Percentiles rank a stretch among this genome's conserved stretches.
Conservation (phyloP, 2,329 filamentous ascomycete species). For the Cucurbitaria berberidis region DNA sequence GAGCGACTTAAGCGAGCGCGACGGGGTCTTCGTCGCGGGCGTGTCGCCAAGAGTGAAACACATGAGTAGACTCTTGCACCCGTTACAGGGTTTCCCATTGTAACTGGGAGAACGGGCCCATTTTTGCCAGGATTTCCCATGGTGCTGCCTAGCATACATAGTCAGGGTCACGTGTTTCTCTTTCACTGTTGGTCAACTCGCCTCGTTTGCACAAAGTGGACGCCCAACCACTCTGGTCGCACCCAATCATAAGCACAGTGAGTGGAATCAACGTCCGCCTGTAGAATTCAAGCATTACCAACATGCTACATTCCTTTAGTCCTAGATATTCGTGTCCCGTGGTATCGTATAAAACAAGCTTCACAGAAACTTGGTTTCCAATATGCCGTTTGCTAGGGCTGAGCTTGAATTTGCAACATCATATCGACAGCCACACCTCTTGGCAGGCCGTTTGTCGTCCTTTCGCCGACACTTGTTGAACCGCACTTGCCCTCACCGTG, state of each 20-base stretch:
- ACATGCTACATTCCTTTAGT: not conserved
- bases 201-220: not conserved
- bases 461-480: not conserved
- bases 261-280: too few relatives aligned
- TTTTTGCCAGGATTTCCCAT: not conserved
- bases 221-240: too few relatives aligned
- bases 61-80: too few relatives aligned
- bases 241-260: not conserved
- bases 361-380: not conserved
- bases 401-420: not conserved
- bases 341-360: not conserved
- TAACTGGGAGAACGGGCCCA: not conserved
- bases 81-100: not conserved
- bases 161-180: not conserved
- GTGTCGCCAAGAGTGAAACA: not conserved
- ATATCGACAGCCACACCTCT: not conserved
- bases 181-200: not conserved
- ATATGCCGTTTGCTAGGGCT: not conserved
- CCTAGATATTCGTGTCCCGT: not conserved
- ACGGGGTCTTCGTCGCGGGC: too few relatives aligned
- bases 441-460: not conserved
- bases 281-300: too few relatives aligned
- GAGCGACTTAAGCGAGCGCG: too few relatives aligned
- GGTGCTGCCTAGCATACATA: too few relatives aligned
- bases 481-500: not conserved